Base-by-base conservation (phyloP, 192 early-diverging fungal genomes). In the Backusella westeae region DNA sequence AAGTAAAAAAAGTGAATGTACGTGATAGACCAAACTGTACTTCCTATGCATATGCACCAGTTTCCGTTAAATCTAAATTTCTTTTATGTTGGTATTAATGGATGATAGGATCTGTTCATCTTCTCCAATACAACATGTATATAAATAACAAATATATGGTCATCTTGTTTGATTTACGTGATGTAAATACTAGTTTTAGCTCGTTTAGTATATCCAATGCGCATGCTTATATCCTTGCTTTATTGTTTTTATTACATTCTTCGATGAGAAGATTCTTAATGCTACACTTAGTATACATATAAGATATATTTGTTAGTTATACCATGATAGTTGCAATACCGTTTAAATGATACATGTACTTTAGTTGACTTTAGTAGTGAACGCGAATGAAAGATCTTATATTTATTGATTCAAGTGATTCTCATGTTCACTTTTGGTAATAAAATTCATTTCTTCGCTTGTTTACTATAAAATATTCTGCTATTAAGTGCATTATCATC, bases 191-290 rank as follows among this genome's bases (percentile, higher is more conserved):
- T 29, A 29, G 10, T 3, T 23, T 29, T 29, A 26, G 56, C 23
- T 63, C 23, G 9, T 63, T 63, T 29, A 63, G 56, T 63, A 14
- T 23, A 63, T 26, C 23, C 10, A 63, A 63, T 26, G 21, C 46
- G 6, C 56, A 63, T 63, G 56, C 10, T 63, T 63, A 14, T 63
- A 29, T 14, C 21, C 53, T 56, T 63, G 56, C 56, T 12, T 63
- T 63, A 63, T 63, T 63, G 56, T 29, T 63, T 63, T 63, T 29
- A 63, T 63, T 63, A 63, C 56, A 63, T 26, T 63, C 26, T 63
- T 63, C 56, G 56, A 29, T 63, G 26, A 14, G 26, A 29, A 63
- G 23, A 12, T 29, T 63, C 26, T 12, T 63, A 63, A 63, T 26
- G 2, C 12, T 15, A 3, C 23, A 9, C 12, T 29, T 2, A 63